Evolutionary conservation across 768 basidiomycete species (phyloP).

Genomic region (Suillus bovinus): DNA sequence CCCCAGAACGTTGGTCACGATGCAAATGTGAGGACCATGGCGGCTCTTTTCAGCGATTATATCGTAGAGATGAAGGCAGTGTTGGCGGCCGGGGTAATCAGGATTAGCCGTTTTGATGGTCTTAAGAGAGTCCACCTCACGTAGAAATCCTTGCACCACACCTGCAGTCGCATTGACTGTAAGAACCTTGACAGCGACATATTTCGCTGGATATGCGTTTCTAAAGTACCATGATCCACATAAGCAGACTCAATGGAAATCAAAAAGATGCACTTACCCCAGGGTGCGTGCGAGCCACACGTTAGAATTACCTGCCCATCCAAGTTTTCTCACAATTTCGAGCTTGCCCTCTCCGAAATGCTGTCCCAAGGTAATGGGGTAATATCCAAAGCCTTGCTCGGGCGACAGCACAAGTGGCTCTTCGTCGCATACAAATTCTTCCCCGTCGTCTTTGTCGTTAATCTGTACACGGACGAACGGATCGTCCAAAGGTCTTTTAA

Average conservation of each 20-base stretch:
- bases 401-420: not conserved
- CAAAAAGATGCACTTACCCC: not conserved
- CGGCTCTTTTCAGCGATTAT: slow-evolving; percentile 6
- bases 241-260: not conserved
- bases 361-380: not conserved
- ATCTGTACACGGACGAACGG: not conserved
- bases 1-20: slow-evolving; percentile 14
- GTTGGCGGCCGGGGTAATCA: slow-evolving; percentile 12
- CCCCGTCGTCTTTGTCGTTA: not conserved
- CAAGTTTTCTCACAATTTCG: not conserved
- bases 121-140: not conserved
- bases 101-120: slow-evolving; percentile 11
- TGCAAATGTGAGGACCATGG: slow-evolving; percentile 17
- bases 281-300: slow-evolving; percentile 6
- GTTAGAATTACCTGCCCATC: slow-evolving; percentile 5
- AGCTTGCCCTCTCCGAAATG: not conserved
- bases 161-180: not conserved
- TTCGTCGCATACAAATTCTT: not conserved
- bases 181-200: slow-evolving; percentile 3
- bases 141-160: not conserved
- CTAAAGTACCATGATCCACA: not conserved
- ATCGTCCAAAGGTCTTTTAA: not conserved
- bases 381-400: not conserved
- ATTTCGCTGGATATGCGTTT: not conserved
- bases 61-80: slow-evolving; percentile 14